A percentile compares a stretch with the other conserved stretches of the same genome.
Conservation (phyloP, 2,329 filamentous ascomycete genomes). For the Aspergillus versicolor region DNA sequence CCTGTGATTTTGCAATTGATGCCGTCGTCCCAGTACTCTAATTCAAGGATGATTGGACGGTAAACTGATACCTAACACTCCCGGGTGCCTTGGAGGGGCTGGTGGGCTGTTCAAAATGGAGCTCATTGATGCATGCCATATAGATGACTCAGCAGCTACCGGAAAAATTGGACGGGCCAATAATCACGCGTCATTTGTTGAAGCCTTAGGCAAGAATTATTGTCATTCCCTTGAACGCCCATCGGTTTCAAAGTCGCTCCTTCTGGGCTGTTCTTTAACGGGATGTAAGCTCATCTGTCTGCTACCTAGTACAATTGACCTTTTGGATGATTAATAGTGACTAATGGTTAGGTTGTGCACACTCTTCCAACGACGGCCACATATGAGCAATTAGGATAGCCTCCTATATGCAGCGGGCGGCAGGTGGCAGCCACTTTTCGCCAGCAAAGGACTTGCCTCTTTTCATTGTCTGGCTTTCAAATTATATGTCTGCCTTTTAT, state of each 20-base stretch:
- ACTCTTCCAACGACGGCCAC: background rate
- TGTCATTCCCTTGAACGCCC: background rate
- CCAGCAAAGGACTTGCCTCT: constrained; percentile 1
- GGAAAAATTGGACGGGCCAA: background rate
- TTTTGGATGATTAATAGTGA: background rate
- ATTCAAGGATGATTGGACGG: background rate
- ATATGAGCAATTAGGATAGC: background rate
- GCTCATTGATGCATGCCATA: constrained; percentile 5
- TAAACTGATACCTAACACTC: background rate
- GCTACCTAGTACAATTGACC: background rate
- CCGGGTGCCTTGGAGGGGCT: constrained; percentile 9
- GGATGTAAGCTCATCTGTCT: background rate
- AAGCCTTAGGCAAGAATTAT: constrained; percentile 5
- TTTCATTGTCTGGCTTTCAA: background rate
- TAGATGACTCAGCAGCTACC: background rate
- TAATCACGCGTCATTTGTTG: background rate
- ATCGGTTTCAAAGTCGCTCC: background rate
- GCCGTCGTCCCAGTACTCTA: background rate
- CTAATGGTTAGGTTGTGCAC: background rate
- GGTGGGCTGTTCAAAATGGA: constrained; percentile 8
- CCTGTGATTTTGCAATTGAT: background rate
- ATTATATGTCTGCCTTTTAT: background rate
- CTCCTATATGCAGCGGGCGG: background rate
- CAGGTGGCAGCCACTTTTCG: background rate
- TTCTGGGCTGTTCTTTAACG: background rate